phyloP scores from a whole-genome alignment of 2,329 filamentous ascomycete species.

The Aspergillus phoenicis region DNA sequence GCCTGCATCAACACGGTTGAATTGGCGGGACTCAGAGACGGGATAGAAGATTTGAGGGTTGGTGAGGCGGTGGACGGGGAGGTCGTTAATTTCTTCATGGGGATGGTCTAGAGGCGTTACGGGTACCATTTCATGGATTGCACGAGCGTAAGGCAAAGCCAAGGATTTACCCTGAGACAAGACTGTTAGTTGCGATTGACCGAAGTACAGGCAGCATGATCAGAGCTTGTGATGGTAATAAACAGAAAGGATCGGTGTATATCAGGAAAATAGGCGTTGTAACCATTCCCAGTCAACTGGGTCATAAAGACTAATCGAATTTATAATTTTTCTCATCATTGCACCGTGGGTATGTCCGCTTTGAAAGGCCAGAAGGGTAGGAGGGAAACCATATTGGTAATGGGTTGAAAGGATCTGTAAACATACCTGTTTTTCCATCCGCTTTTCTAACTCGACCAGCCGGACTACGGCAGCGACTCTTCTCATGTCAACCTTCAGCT shows the following conservation, averaged over 20 bases:
- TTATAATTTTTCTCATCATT: constrained; percentile 73
- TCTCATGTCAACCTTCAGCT: constrained; percentile 77
- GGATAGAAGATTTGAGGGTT: constrained; percentile 63
- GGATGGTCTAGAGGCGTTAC: constrained; percentile 51
- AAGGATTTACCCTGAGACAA: constrained; percentile 65
- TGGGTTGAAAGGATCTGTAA: background rate
- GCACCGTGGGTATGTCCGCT: constrained; percentile 10
- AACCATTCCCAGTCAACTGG: constrained; percentile 57
- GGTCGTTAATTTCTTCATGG: constrained; percentile 67
- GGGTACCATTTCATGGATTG: constrained; percentile 79
- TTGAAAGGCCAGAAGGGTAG: constrained; percentile 7
- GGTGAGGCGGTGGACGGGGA: constrained; percentile 60
- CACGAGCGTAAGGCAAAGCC: constrained; percentile 73
- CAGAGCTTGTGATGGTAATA: background rate
- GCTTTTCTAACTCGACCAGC: constrained; percentile 81
- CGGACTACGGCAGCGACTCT: constrained; percentile 83
- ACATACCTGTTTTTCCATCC: constrained; percentile 74
- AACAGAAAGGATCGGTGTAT: background rate
- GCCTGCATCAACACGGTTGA: constrained; percentile 67
- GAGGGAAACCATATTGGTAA: constrained; percentile 6
- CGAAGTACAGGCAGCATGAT: background rate
- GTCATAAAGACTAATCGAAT: constrained; percentile 99
- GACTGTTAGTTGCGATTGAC: background rate
- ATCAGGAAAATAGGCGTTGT: constrained; percentile 56
- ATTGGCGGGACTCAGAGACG: constrained; percentile 63